Base-by-base conservation (phyloP, 257 asterid genomes). In the Fraxinus cuspidata region DNA sequence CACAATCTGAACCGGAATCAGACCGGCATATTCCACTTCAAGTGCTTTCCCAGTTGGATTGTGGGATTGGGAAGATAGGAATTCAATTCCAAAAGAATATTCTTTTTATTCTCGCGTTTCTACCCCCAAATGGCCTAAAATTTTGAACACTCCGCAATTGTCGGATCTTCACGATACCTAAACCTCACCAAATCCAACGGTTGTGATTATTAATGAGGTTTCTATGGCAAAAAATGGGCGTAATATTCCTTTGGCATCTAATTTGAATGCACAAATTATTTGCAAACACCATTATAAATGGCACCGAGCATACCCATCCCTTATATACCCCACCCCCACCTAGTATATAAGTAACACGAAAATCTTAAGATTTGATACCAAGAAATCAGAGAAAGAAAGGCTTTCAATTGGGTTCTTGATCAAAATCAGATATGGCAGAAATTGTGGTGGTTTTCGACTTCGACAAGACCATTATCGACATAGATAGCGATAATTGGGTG, bases 401-500 rank as follows among this genome's bases (percentile, higher is more conserved):
- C 32, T 4, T 63, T 27, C 35, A 27, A 21, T 23, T 60, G 68
- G 13, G 68, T 60, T 60, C 31, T n/a, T 60, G n/a, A 8, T 16
- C n/a, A 49, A 0, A 27, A 25, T 5, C 27, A 53, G 23, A 67
- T 4, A 86, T 90, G 94, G 85, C 88, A 1, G 89, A 77, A 68
- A 83, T 81, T 29, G 72, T 84, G 44, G 85, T 81, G 64, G 81
- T 89, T 38, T 86, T 89, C 67, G 92, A 89, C 67, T 89, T 89
- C 28, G 94, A 89, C 71, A 84, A 86, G 72, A 89, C 94, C 28
- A 86, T 89, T 3, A 86, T 89, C 72, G 92, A 89, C 16, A 6
- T 73, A 0, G 94, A 89, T 16, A 87, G 90, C 71, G 94, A 89
- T 72, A 87, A 89, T 35, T 89, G 90, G 92, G 89, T 87, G 3